phyloP scores from a whole-genome alignment of 805 yeast species.

The Candida alai region DNA sequence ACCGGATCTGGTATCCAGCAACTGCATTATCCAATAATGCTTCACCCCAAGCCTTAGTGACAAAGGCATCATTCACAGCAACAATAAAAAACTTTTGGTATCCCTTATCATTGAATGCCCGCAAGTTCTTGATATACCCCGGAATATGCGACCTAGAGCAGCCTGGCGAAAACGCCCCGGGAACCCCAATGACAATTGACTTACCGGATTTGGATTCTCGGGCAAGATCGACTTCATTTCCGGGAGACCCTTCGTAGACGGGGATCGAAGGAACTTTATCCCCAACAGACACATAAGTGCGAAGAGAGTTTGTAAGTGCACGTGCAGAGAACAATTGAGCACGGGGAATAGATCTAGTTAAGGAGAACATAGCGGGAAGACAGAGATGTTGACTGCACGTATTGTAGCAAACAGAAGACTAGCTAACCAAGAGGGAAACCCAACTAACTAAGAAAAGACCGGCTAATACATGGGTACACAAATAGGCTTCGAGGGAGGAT shows the following conservation, averaged over 20 bases:
- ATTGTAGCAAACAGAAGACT: too few species aligned
- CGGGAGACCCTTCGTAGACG: slow-evolving; percentile 63
- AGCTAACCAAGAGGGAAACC: too few species aligned
- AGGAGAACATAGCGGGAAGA: slow-evolving; percentile 9
- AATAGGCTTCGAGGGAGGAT: too few species aligned
- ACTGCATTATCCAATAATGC: slow-evolving; percentile 18
- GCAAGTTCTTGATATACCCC: slow-evolving; percentile 54
- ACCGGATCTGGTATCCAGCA: slow-evolving; percentile 38
- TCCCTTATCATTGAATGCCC: slow-evolving; percentile 63
- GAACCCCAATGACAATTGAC: slow-evolving; percentile 37
- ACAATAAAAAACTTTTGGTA: slow-evolving; percentile 58
- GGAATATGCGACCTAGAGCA: slow-evolving; percentile 74
- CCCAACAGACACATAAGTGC: slow-evolving; percentile 39
- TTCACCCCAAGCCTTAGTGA: slow-evolving; percentile 75
- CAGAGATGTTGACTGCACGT: too few species aligned
- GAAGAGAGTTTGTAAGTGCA: slow-evolving; percentile 5
- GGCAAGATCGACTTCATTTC: slow-evolving; percentile 55
- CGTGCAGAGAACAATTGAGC: slow-evolving; percentile 2
- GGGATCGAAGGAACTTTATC: slow-evolving; percentile 55
- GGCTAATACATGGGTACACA: too few species aligned
- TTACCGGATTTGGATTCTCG: slow-evolving; percentile 35
- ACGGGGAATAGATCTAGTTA: slow-evolving; percentile 4
- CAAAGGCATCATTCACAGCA: slow-evolving; percentile 85
- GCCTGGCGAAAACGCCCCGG: slow-evolving; percentile 76
- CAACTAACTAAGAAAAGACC: too few species aligned